Evolutionary conservation across 805 yeast genomes (phyloP), one percentile per base, ranked within the genome.

Genomic region (Cyberlindnera nakhonratchasimensis): DNA sequence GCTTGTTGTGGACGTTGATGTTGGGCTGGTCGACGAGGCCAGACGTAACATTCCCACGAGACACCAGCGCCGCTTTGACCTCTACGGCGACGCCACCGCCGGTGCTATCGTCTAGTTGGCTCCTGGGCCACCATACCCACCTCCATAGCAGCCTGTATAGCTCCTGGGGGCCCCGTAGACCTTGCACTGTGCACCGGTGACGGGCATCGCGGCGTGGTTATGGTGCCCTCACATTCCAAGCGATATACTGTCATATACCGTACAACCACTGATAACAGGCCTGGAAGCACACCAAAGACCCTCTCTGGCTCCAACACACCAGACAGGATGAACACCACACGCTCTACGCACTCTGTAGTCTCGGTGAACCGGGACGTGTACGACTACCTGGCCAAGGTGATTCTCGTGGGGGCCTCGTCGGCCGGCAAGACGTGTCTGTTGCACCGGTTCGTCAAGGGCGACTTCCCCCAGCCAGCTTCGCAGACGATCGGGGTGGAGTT

Each of bases 41-140:
- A 77, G 95, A 57, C 59, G 62, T 17, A 77, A 77, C 14, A 79
- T 86, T 39, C 93, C 95, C 3, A 74, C 86, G 13, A 69, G 74
- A 17, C 57, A 62, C 11, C 95, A 86, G 61, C 69, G 91, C 51
- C 66, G 93, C 50, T 82, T 77, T 51, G 90, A 82, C 14, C 82
- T 55, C 16, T 55, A 55, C 19, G 47, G 46, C 4, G 47, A 51
- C 34, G 89, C 82, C 17, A 29, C 46, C 2, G 11, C 38, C 35
- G 30, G 14, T 14, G 34, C 42, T 13, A 26, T 34, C 54, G 72
- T 37, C 5, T n/a, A n/a, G n/a, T n/a, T n/a, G n/a, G n/a, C n/a
- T n/a, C n/a, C n/a, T n/a, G n/a, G n/a, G n/a, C n/a, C n/a, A n/a
- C n/a, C n/a, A n/a, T n/a, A n/a, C n/a, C n/a, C n/a, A n/a, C n/a